Evolutionary conservation across 2,329 filamentous ascomycete genomes (phyloP).

Genomic region (Trichoderma semiorbis): DNA sequence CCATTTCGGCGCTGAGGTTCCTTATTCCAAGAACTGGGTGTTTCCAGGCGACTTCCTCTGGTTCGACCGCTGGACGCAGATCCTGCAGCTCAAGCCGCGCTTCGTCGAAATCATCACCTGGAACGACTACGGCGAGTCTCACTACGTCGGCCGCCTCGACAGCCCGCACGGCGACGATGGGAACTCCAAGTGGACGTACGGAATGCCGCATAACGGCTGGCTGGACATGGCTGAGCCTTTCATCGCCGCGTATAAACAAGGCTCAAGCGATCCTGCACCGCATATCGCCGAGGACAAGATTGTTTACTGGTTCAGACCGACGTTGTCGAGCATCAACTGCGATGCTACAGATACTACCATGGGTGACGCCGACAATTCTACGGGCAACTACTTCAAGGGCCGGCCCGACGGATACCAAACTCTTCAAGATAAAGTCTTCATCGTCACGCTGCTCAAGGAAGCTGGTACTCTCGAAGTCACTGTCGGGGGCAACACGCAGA

Average conservation of each 20-base stretch:
- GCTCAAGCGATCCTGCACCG: constrained; percentile 32
- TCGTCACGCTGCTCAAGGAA: constrained; percentile 45
- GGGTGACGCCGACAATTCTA: constrained; percentile 39
- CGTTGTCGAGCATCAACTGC: constrained; percentile 41
- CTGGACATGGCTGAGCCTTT: constrained; percentile 49
- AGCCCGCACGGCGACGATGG: constrained; percentile 41
- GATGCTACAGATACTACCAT: constrained; percentile 48
- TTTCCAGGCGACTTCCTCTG: constrained; percentile 58
- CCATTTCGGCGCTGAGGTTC: constrained; percentile 37
- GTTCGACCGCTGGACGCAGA: constrained; percentile 54
- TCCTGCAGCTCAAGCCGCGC: constrained; percentile 42
- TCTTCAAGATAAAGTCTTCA: constrained; percentile 46
- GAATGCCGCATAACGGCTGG: constrained; percentile 48
- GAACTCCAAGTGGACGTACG: constrained; percentile 49
- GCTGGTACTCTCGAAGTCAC: constrained; percentile 42
- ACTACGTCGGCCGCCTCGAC: constrained; percentile 50
- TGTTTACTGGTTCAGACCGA: constrained; percentile 52
- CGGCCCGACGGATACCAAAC: constrained; percentile 46
- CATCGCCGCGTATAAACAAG: constrained; percentile 48
- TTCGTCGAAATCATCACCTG: constrained; percentile 47
- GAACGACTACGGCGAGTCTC: constrained; percentile 52
- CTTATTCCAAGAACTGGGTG: constrained; percentile 47
- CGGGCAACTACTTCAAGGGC: constrained; percentile 48
- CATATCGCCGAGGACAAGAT: constrained; percentile 45
- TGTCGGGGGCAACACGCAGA: constrained; percentile 40